phyloP scores from a whole-genome alignment of 2,329 filamentous ascomycete species.

The Arachnopeziza araneosa region DNA sequence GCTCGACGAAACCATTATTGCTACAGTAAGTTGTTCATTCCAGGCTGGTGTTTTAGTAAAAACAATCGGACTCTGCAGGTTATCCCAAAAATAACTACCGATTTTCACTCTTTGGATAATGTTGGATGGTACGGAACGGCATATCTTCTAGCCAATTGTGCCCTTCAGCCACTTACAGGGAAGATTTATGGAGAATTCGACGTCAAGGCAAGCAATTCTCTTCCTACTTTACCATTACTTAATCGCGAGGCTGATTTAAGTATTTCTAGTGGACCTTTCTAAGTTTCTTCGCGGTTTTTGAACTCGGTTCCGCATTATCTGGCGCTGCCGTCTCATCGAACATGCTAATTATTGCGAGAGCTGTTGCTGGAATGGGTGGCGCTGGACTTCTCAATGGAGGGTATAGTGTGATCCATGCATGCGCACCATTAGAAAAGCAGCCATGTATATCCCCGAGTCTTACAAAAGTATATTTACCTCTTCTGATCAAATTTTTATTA shows the following conservation, averaged over 20 bases:
- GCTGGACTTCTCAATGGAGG: neutral
- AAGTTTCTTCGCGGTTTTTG: neutral
- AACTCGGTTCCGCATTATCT: neutral
- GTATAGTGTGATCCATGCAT: slow-evolving; percentile 44
- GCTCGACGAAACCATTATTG: too few species aligned
- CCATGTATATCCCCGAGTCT: neutral
- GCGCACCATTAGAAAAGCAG: slow-evolving; percentile 16
- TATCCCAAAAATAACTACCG: slow-evolving; percentile 2
- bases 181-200: slow-evolving; percentile 43
- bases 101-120: slow-evolving; percentile 1
- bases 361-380: neutral
- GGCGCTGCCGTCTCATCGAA: neutral
- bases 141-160: slow-evolving; percentile 26
- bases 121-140: neutral
- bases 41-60: too few species aligned
- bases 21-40: too few species aligned
- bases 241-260: neutral
- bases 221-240: slow-evolving; percentile 6
- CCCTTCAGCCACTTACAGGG: slow-evolving; percentile 46
- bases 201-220: slow-evolving; percentile 22
- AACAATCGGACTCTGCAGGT: neutral
- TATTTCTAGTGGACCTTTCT: slow-evolving; percentile 20
- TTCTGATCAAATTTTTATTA: too few species aligned
- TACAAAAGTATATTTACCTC: too few species aligned
- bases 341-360: neutral